Conservation (phyloP, 768 basidiomycete species). For the Trametes coccinea region DNA sequence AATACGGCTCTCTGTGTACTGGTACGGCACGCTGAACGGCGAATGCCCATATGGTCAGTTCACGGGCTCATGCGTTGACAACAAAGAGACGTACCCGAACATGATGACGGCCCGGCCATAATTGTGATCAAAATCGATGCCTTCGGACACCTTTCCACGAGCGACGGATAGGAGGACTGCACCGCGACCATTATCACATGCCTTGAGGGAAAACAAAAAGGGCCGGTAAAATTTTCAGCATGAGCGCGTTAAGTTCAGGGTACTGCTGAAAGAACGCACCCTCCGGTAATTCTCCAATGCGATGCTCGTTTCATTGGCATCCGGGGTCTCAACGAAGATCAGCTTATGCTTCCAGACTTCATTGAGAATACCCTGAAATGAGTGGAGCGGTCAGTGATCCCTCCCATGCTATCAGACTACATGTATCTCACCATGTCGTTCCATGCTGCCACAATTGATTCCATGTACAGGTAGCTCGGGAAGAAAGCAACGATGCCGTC, state of each 20-base stretch:
- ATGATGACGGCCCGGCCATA: constrained; percentile 99
- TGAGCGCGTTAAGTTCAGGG: background rate
- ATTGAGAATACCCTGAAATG: constrained; percentile 86
- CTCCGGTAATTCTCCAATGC: constrained; percentile 96
- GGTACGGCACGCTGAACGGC: constrained; percentile 80
- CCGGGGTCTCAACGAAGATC: constrained; percentile 98
- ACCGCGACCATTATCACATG: constrained; percentile 97
- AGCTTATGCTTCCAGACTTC: constrained; percentile 99
- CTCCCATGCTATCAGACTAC: constrained; percentile 18
- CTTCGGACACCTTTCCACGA: constrained; percentile 98
- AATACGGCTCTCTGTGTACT: constrained; percentile 98
- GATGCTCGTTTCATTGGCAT: constrained; percentile 98
- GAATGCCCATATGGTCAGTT: background rate
- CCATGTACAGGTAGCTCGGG: constrained; percentile 99
- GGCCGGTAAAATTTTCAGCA: background rate
- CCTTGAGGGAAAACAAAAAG: constrained; percentile 46
- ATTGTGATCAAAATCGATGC: constrained; percentile 99
- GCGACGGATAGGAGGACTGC: constrained; percentile 96
- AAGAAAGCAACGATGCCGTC: constrained; percentile 99
- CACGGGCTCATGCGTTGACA: background rate
- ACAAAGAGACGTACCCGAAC: constrained; percentile 76
- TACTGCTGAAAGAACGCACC: constrained; percentile 43
- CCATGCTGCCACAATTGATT: constrained; percentile 99
- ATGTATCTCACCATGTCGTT: constrained; percentile 88
- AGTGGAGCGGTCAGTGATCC: constrained; percentile 6